phyloP scores from a whole-genome alignment of 2,329 filamentous ascomycete genomes.

The Xylariaceae sp. region DNA sequence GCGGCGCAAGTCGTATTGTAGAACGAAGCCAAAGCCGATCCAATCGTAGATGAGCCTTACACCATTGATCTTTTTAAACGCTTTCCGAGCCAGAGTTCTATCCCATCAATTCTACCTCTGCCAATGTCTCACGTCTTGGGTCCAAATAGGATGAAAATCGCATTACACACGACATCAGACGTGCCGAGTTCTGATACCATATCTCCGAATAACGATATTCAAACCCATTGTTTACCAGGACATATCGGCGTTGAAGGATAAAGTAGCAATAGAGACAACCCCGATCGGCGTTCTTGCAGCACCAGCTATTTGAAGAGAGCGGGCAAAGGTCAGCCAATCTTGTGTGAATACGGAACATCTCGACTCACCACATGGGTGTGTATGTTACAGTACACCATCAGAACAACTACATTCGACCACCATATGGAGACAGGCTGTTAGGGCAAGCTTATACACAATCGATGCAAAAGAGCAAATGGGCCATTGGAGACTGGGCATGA shows the following conservation, averaged over 20 bases:
- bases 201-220: constrained; percentile 25
- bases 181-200: constrained; percentile 28
- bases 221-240: constrained; percentile 29
- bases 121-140: no score
- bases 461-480: constrained; percentile 10
- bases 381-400: constrained; percentile 13
- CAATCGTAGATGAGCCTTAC: constrained; percentile 47
- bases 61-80: neutral
- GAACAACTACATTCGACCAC: constrained; percentile 11
- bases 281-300: constrained; percentile 30
- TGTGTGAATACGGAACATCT: constrained; percentile 22
- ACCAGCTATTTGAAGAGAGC: constrained; percentile 20
- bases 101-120: constrained; percentile 13
- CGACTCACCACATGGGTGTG: constrained; percentile 13
- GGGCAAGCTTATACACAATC: constrained; percentile 14
- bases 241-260: constrained; percentile 35
- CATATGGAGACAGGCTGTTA: constrained; percentile 6
- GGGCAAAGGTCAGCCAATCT: constrained; percentile 16
- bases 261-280: constrained; percentile 33
- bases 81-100: constrained; percentile 4
- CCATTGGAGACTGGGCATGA: constrained; percentile 6
- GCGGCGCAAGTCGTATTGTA: constrained; percentile 33
- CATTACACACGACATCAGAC: constrained; percentile 8
- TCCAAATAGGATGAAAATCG: constrained; percentile 6
- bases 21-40: constrained; percentile 60